Evolutionary conservation across 1,284 basidiomycete species (phyloP).

Genomic region (Fistulinella cinereoalba): DNA sequence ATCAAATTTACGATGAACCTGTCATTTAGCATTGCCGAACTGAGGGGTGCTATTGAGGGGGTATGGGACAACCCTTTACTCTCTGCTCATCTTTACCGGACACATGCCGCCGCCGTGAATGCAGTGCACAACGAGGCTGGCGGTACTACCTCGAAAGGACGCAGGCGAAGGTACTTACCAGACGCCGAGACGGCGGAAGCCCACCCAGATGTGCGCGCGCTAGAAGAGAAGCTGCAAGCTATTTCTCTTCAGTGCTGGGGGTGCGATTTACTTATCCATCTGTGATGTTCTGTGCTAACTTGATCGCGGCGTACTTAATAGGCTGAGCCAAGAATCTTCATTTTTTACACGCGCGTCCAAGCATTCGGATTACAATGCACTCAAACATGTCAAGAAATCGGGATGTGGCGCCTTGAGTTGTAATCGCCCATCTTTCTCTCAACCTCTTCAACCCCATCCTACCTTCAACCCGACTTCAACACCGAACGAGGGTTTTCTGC

Average conservation of each 20-base stretch:
- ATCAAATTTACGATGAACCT: neutral
- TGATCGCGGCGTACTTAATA: conserved; percentile 25
- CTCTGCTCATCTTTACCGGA: conserved; percentile 53
- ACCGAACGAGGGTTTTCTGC: conserved; percentile 8
- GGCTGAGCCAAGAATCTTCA: conserved; percentile 50
- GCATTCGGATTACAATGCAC: conserved; percentile 62
- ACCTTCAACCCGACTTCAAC: neutral
- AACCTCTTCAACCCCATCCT: neutral
- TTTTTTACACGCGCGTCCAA: conserved; percentile 62
- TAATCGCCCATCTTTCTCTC: conserved; percentile 11
- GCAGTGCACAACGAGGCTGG: conserved; percentile 44
- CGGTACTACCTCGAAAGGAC: conserved; percentile 38
- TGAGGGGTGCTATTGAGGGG: conserved; percentile 45
- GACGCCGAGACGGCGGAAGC: conserved; percentile 32
- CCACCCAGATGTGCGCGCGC: conserved; percentile 40
- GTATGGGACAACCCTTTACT: conserved; percentile 55
- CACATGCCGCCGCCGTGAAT: conserved; percentile 49
- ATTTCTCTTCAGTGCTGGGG: conserved; percentile 57
- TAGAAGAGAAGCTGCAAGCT: conserved; percentile 49
- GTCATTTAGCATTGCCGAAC: conserved; percentile 50
- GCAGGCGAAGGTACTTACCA: conserved; percentile 43
- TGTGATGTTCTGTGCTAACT: neutral
- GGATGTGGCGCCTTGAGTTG: conserved; percentile 19
- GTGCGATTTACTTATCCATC: conserved; percentile 35
- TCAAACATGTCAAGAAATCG: conserved; percentile 38